Base-by-base conservation (phyloP, 148 eudicot genomes). In the Amaranthus hypochondriacus region DNA sequence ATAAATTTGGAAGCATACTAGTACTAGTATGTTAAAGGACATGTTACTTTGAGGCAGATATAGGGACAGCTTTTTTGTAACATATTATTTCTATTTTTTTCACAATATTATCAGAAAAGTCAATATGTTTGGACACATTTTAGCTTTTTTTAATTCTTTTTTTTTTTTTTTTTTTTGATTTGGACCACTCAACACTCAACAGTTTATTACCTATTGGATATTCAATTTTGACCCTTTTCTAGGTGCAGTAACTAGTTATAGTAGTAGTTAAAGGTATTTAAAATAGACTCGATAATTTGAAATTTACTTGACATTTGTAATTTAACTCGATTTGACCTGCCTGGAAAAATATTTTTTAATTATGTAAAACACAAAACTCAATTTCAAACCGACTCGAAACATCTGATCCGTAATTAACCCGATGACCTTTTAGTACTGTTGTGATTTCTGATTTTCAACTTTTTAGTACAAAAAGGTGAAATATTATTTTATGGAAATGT, bases 1-100 rank as follows among this genome's bases (percentile, higher is more conserved):
- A 82, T 73, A 64, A 68, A 73, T 73, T 77, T 77, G 86, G 81
- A 83, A 76, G 78, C 13, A 68, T 83, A 28, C 39, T 28, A 28
- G 39, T 28, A 28, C 39, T 28, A 28, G 39, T 28, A 47, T 68
- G 42, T 10, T 18, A 62, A 21, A 80, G 53, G 78, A 65, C 82
- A 75, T 75, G 79, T 75, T 71, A 65, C 79, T 71, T 72, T 76
- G 68, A 53, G 66, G 46, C 73, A 66, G 73, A 80, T 28, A 66
- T 76, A 61, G 79, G 78, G 76, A 58, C 78, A 80, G 39, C 73
- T 48, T 60, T 65, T 75, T 66, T 75, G 14, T 77, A 71, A 80
- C 75, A 76, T 75, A 70, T 80, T 65, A 56, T 48, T 44, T 42
- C 70, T 63, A 56, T 69, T 54, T 62, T 53, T 28, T 47, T 74